Percentiles rank a stretch among this genome's conserved stretches.
These are phyloP conservation scores for Cucurbita moschata DNA, from an alignment of 306 rosid genomes.

Conservation along the genomic window DNA sequence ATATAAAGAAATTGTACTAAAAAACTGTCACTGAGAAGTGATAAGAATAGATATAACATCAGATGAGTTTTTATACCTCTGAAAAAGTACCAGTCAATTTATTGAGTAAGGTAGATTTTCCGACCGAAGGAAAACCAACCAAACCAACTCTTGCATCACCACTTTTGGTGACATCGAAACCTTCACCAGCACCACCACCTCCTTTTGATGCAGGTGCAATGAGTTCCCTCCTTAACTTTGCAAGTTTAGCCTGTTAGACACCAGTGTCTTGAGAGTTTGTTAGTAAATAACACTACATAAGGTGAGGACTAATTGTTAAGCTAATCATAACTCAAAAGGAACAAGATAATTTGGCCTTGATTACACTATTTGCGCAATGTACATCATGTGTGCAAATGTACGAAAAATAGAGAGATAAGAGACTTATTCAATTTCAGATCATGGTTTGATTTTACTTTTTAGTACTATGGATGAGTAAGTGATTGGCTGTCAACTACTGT, in stretches of 20 bases:
- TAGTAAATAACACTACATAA: not conserved
- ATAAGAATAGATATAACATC: not conserved
- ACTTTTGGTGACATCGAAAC: slow-evolving; percentile 97
- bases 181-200: slow-evolving; percentile 95
- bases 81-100: slow-evolving; percentile 97
- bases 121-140: slow-evolving; percentile 97
- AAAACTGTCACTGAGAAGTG: not conserved
- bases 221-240: slow-evolving; percentile 86
- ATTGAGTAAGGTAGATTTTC: slow-evolving; percentile 86
- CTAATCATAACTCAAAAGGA: not conserved
- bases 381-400: not conserved
- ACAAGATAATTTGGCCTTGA: not conserved
- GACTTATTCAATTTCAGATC: not conserved
- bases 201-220: slow-evolving; percentile 82
- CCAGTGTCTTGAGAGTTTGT: not conserved
- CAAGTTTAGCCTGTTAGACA: slow-evolving; percentile 80
- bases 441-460: not conserved
- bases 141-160: slow-evolving; percentile 99
- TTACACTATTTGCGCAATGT: not conserved
- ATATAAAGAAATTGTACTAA: not conserved
- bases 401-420: not conserved
- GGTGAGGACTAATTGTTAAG: not conserved
- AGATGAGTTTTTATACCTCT: slow-evolving; percentile 42
- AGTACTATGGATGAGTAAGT: not conserved
- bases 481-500: not conserved